phyloP scores from a whole-genome alignment of 345 rosid genomes.

The Balakata baccata region DNA sequence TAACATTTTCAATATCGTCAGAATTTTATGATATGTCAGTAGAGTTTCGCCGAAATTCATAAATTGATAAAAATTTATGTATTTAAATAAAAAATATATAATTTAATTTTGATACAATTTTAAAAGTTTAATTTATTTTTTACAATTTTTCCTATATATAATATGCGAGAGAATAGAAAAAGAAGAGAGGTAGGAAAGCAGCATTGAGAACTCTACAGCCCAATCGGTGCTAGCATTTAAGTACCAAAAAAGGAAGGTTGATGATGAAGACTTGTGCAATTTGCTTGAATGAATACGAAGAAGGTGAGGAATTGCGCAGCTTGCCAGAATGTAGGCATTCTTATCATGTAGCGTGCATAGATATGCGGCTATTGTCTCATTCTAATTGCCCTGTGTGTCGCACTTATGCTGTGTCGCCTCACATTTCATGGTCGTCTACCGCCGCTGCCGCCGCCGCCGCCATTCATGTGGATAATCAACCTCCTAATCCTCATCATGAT shows the following conservation, averaged over 20 bases:
- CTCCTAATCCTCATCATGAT: too few relatives aligned
- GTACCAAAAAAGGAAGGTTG: conserved; percentile 32
- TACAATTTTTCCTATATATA: too few relatives aligned
- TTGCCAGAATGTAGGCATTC: conserved; percentile 38
- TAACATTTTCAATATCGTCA: too few relatives aligned
- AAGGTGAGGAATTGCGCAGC: conserved; percentile 28
- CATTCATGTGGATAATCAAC: too few relatives aligned
- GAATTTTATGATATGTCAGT: too few relatives aligned
- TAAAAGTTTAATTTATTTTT: too few relatives aligned
- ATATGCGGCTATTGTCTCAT: conserved; percentile 41
- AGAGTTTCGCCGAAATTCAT: too few relatives aligned
- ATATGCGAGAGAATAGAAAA: neutral
- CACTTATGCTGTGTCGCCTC: conserved; percentile 27
- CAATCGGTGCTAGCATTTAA: conserved; percentile 39
- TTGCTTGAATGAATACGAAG: conserved; percentile 34
- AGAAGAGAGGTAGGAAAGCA: conserved; percentile 3
- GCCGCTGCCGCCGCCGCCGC: too few relatives aligned
- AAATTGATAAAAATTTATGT: too few relatives aligned
- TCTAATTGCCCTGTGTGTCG: conserved; percentile 46
- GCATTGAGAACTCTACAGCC: conserved; percentile 28
- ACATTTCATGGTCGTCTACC: neutral
- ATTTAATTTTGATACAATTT: too few relatives aligned
- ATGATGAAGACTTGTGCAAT: conserved; percentile 31
- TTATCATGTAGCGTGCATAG: conserved; percentile 34
- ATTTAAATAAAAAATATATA: too few relatives aligned